Evolutionary conservation across 2,329 filamentous ascomycete genomes (phyloP).

Genomic region (Ciborinia camelliae): DNA sequence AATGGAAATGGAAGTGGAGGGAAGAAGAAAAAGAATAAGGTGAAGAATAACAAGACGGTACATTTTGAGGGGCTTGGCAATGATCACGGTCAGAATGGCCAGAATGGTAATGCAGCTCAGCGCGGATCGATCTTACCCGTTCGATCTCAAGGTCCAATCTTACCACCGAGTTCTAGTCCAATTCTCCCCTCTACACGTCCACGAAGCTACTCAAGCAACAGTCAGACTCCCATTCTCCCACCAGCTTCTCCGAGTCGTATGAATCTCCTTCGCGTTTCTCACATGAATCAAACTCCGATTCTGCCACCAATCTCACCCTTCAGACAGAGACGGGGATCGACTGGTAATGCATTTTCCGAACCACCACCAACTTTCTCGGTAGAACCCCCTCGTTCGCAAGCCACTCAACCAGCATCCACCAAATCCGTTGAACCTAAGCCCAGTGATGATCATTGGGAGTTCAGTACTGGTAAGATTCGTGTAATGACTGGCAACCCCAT

Average conservation of each 20-base stretch:
- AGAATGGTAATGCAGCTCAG: not conserved
- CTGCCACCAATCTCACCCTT: slow-evolving; percentile 9
- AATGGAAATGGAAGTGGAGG: not conserved
- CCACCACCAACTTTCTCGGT: not conserved
- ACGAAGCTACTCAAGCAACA: not conserved
- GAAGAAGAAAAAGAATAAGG: not conserved
- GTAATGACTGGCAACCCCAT: slow-evolving; percentile 3
- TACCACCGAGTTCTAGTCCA: not conserved
- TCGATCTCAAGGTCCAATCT: not conserved
- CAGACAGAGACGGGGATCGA: not conserved
- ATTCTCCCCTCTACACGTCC: not conserved
- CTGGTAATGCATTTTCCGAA: not conserved
- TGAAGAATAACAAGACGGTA: not conserved
- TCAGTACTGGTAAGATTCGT: slow-evolving; percentile 23
- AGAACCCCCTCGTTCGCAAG: not conserved
- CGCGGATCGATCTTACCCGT: not conserved
- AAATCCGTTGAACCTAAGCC: not conserved
- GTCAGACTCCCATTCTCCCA: not conserved
- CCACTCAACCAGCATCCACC: too few species aligned
- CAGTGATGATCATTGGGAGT: slow-evolving; percentile 26
- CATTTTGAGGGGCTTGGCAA: not conserved
- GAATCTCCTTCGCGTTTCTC: not conserved
- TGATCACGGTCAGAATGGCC: not conserved
- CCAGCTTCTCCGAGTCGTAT: not conserved
- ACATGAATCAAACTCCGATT: not conserved